Evolutionary conservation across 2,329 filamentous ascomycete species (phyloP).

Genomic region (Tolypocladium nubicola): DNA sequence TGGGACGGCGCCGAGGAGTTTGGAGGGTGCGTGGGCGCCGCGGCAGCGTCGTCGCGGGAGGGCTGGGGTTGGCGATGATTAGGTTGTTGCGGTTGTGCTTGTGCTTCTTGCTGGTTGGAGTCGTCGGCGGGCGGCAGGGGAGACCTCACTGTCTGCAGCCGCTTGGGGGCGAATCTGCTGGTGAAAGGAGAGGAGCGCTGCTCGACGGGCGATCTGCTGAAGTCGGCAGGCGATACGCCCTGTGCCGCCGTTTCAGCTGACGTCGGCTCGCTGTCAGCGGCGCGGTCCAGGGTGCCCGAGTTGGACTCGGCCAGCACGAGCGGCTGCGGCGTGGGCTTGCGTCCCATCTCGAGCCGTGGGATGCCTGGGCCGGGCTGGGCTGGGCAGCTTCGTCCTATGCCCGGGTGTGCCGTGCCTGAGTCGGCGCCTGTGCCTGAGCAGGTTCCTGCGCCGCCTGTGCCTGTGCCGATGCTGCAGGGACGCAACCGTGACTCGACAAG

Average conservation of each 20-base stretch:
- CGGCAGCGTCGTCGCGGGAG: conserved; percentile 12
- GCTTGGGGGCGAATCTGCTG: conserved; percentile 26
- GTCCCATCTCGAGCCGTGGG: conserved; percentile 33
- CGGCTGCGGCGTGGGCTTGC: conserved; percentile 48
- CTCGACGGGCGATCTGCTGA: conserved; percentile 30
- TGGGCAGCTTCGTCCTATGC: neutral
- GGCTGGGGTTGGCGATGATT: conserved; percentile 12
- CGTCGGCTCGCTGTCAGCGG: conserved; percentile 14
- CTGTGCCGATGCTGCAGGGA: neutral
- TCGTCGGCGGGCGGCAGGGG: conserved; percentile 8
- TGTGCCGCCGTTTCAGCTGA: conserved; percentile 16
- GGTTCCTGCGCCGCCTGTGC: neutral
- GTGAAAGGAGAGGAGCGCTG: conserved; percentile 36
- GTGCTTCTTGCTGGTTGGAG: conserved; percentile 11
- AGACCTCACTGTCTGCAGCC: conserved; percentile 11
- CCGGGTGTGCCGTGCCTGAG: neutral
- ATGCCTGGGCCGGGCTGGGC: neutral
- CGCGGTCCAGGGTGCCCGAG: conserved; percentile 16
- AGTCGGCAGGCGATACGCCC: conserved; percentile 20
- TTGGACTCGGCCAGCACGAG: conserved; percentile 37
- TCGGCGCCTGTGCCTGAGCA: neutral
- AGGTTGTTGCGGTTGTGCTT: neutral
- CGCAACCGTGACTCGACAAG: neutral
- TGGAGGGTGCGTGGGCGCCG: conserved; percentile 10
- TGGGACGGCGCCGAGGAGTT: conserved; percentile 13